Evolutionary conservation across 768 basidiomycete genomes (phyloP).

Genomic region (Agaricus sinodeliciosus): DNA sequence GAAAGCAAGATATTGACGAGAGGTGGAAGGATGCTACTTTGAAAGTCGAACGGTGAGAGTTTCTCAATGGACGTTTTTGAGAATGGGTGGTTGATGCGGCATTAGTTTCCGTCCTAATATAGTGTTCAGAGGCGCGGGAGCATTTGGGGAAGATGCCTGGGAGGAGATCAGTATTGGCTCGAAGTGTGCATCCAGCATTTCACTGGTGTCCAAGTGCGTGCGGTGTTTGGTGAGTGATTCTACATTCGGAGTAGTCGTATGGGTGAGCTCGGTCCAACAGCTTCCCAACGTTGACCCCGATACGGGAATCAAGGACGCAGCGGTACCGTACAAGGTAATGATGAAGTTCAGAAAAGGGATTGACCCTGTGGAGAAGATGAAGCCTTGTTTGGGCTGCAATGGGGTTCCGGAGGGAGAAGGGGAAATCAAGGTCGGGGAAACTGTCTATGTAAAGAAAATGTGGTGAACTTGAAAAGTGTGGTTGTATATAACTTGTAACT

Average conservation of each 20-base stretch:
- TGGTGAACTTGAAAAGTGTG: constrained; percentile 4
- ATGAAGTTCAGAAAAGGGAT: constrained; percentile 66
- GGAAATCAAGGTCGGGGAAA: constrained; percentile 54
- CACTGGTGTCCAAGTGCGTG: constrained; percentile 60
- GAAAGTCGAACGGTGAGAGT: constrained; percentile 50
- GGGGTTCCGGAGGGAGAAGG: constrained; percentile 47
- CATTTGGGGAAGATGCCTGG: constrained; percentile 71
- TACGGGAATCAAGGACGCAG: constrained; percentile 59
- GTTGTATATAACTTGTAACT: too few relatives aligned
- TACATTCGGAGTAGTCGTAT: background rate
- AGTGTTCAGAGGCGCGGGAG: constrained; percentile 55
- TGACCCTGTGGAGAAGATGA: constrained; percentile 39
- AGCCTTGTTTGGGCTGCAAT: constrained; percentile 66
- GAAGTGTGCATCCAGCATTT: constrained; percentile 33
- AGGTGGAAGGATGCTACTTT: constrained; percentile 47
- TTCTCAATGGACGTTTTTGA: background rate
- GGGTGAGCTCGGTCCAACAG: constrained; percentile 26
- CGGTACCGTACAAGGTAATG: constrained; percentile 70
- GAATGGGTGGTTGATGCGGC: background rate
- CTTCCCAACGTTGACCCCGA: constrained; percentile 66
- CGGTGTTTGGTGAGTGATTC: constrained; percentile 58
- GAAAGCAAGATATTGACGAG: constrained; percentile 40
- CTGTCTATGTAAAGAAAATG: constrained; percentile 42
- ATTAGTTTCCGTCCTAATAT: constrained; percentile 74
- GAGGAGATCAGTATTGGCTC: constrained; percentile 52